Evolutionary conservation across 306 rosid species (phyloP), one percentile per base, ranked within the genome.

Genomic region (Hippophae rhamnoides): DNA sequence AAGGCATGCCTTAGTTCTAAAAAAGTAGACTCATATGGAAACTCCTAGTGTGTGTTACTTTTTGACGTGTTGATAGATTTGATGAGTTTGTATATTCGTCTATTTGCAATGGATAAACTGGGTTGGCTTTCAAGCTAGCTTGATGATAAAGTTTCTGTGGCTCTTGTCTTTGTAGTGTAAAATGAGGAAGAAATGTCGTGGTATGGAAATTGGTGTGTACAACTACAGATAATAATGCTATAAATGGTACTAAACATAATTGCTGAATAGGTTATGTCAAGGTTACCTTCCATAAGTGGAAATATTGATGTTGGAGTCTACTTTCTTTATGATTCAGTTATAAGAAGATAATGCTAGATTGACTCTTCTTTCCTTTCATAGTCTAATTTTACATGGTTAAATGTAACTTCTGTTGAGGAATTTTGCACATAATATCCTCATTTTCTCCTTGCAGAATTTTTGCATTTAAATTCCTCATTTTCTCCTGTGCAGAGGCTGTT

Each of bases 401-500:
- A 49, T 49, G 2, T 49, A 49, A 6, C 13, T 49, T 11, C 14
- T 13, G 14, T 6, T 49, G 53, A n/a, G n/a, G 6, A 23, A 49
- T 11, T 18, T 13, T 57, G 3, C 25, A 51, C 46, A 12, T 9
- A 44, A 13, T 53, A 11, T 27, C 7, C 52, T 7, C 6, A 9
- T 27, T 10, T n/a, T 5, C 26, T 52, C n/a, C 5, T 54, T 9
- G 12, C 8, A 6, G 41, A 40, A 8, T 9, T 43, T 18, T 59
- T 1, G 31, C 42, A 49, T 57, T 47, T 47, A 43, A 3, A 18
- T 62, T 42, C 43, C 52, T 43, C 14, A 49, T 54, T 69, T 49
- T 66, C 71, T 58, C 57, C 62, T 71, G 42, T 55, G 41, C 90
- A 93, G 99, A 94, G 71, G 97, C 95, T 63, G 99, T 93, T 65